Conservation (phyloP, 2,329 filamentous ascomycete genomes). For the Trichoderma harzianum region DNA sequence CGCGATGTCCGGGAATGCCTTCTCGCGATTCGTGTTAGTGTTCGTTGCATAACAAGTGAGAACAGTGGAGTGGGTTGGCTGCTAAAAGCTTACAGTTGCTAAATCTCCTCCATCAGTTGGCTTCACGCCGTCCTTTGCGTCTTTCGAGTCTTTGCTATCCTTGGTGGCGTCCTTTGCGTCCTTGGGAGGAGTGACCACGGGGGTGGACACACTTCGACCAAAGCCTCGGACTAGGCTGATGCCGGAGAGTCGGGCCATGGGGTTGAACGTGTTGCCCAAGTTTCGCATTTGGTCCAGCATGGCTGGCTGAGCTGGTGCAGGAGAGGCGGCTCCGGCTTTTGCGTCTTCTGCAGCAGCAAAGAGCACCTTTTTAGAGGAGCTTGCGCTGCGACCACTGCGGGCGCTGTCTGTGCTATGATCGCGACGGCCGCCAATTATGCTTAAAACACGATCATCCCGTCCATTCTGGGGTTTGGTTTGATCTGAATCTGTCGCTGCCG, state of each 20-base stretch:
- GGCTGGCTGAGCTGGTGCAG: constrained; percentile 42
- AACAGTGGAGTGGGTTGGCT: background rate
- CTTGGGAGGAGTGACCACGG: constrained; percentile 31
- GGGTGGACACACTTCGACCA: constrained; percentile 51
- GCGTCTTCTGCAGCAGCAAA: constrained; percentile 46
- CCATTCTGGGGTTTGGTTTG: constrained; percentile 30
- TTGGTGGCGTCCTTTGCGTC: background rate
- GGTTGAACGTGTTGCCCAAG: constrained; percentile 77
- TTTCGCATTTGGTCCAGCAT: constrained; percentile 77
- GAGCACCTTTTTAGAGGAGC: constrained; percentile 55
- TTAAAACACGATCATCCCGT: constrained; percentile 64
- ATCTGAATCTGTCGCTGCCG: constrained; percentile 41
- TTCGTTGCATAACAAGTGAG: background rate
- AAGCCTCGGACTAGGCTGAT: constrained; percentile 76
- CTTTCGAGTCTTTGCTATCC: constrained; percentile 25
- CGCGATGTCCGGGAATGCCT: constrained; percentile 62
- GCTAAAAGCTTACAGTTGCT: constrained; percentile 47
- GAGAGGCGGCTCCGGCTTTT: constrained; percentile 22
- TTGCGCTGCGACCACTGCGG: constrained; percentile 59
- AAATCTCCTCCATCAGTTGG: constrained; percentile 53
- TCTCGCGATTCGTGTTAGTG: constrained; percentile 2
- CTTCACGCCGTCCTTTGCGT: constrained; percentile 40
- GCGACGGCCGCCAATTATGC: constrained; percentile 68
- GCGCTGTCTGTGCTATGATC: constrained; percentile 76
- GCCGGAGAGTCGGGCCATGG: constrained; percentile 71